Base-by-base conservation (phyloP, 805 yeast species). In the Priceomyces carsonii region DNA sequence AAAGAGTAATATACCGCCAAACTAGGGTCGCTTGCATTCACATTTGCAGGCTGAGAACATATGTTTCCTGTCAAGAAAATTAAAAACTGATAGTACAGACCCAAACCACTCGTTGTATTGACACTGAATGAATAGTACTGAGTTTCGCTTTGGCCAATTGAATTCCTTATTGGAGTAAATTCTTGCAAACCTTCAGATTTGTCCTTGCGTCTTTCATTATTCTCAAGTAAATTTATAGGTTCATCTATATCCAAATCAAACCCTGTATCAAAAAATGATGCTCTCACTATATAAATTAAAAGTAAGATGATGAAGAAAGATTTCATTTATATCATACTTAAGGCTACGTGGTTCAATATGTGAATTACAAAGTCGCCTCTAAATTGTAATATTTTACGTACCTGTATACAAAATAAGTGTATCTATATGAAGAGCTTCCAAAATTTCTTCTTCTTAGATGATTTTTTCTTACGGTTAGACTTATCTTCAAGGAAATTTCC, bases 11-110 rank as follows among this genome's bases (percentile, higher is more conserved):
- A 66, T 12, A 67, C 69, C 8, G 62, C 55, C 24, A 67, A 44
- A 36, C 58, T 44, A 2, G 65, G 43, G 18, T 53, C 50, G 35
- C 53, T 47, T n/a, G 35, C 47, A 1, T 24, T 28, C 9, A 55
- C 31, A 37, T 57, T 50, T 6, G 20, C 33, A 1, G 73, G 69
- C 36, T 62, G 61, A 4, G 54, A 42, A 42, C 80, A 76, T 9
- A 77, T 61, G 35, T 75, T 74, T 2, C 79, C 82, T 10, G 77
- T 69, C 12, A 77, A 39, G 43, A 73, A 77, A 27, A 76, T 59
- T 52, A 75, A 57, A 35, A 65, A 58, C 45, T 76, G 71, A 47
- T 67, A 74, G 42, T 61, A 61, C 26, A 64, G 65, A 2, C 77
- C 73, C 17, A 73, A 35, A 1, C 76, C 78, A 2, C 63, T 49